Base-by-base conservation (phyloP, 768 basidiomycete genomes). In the Amylocystis lapponica region DNA sequence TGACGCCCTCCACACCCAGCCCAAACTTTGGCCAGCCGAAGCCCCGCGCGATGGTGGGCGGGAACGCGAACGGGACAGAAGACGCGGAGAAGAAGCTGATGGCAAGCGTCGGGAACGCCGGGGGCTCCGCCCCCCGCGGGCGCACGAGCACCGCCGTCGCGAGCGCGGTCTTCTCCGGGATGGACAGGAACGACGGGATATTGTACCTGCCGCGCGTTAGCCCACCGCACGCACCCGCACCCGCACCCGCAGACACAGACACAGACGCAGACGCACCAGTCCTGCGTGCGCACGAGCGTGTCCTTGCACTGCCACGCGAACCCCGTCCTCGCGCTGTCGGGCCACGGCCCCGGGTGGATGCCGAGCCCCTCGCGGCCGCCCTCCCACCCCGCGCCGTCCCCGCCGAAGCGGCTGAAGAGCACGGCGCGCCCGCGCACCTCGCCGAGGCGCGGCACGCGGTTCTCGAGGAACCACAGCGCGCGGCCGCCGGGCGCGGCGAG, bases 271-370 rank as follows among this genome's bases (percentile, higher is more conserved):
- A 38, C 67, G 40, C 53, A 88, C 93, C 94, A 96, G 59, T 95
- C 94, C 39, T 94, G 88, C 8, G 76, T 86, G 40, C 78, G 74
- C 10, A 94, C 79, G 16, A 74, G 60, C 0, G 81, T 83, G 20
- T 75, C 71, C 49, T 81, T 79, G 54, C 83, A 79, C 55, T 78
- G 71, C 90, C 91, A 93, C 33, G 75, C 67, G 58, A 96, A 97
- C 0, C 82, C 87, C 2, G 70, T 63, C 53, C 75, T 79, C 26
- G 62, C 66, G 51, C 79, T 88, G 63, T 96, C 83, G 0, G 90
- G 91, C 93, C 93, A 97, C 1, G 64, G 68, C 1, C 75, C 76
- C 5, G 93, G 91, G 53, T 91, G 87, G n/a, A 97, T 86, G 1
- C 93, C 93, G 48, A 92, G 66, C 2, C 81, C 86, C 39, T 84